These are phyloP conservation scores for Penicillium dipodomyicola DNA, from an alignment of 495 filamentous ascomycete genomes.

Conservation along the genomic window DNA sequence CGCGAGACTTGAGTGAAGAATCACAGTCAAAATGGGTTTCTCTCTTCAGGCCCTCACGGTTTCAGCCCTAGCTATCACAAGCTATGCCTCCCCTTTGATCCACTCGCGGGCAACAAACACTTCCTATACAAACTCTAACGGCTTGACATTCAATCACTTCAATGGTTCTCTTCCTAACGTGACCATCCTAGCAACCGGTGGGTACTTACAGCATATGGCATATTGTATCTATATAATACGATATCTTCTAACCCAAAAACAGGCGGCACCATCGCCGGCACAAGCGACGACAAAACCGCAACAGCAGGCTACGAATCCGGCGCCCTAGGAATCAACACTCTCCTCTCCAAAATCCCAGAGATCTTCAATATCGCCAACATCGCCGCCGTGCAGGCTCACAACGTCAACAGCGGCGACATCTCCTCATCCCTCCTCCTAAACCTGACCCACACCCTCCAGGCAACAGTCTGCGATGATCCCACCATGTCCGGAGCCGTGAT, in stretches of 20 bases:
- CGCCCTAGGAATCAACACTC: slow-evolving; percentile 38
- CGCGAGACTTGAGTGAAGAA: not conserved
- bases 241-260: not conserved
- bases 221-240: not conserved
- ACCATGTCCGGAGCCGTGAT: slow-evolving; percentile 46
- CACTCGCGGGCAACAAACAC: slow-evolving; percentile 21
- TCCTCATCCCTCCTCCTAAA: slow-evolving; percentile 43
- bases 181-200: slow-evolving; percentile 49
- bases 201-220: not conserved
- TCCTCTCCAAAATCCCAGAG: slow-evolving; percentile 43
- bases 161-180: slow-evolving; percentile 49
- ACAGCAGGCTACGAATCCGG: slow-evolving; percentile 49
- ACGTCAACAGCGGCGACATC: slow-evolving; percentile 39
- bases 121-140: slow-evolving; percentile 35
- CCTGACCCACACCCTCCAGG: slow-evolving; percentile 41
- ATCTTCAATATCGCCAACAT: slow-evolving; percentile 48
- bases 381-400: slow-evolving; percentile 44
- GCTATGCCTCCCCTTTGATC: slow-evolving; percentile 32
- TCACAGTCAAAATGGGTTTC: slow-evolving; percentile 20
- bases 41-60: slow-evolving; percentile 21
- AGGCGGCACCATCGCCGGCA: slow-evolving; percentile 50
- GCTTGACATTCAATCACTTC: slow-evolving; percentile 39
- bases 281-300: slow-evolving; percentile 39
- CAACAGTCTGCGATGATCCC: slow-evolving; percentile 40
- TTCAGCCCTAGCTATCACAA: slow-evolving; percentile 23